A percentile compares a stretch with the other conserved stretches of the same genome.
Conservation (phyloP, 768 basidiomycete species). For the Tricholoma sp. region DNA sequence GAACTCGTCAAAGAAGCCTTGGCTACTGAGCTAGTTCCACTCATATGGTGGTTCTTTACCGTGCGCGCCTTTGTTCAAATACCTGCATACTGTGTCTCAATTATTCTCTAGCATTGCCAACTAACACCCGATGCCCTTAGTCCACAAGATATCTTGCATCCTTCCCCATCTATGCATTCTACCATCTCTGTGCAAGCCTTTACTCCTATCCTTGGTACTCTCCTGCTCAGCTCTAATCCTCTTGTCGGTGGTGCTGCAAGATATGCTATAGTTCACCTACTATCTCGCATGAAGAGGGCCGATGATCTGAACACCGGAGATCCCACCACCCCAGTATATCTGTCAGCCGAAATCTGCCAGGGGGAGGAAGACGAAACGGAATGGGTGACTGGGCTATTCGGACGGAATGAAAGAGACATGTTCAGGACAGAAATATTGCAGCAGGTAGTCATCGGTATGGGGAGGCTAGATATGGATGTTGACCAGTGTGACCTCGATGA, state of each 20-base stretch:
- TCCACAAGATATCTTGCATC: conserved; percentile 26
- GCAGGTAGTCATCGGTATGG: conserved; percentile 88
- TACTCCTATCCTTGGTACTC: conserved; percentile 84
- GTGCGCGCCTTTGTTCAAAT: conserved; percentile 26
- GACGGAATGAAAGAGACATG: conserved; percentile 48
- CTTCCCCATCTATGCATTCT: conserved; percentile 21
- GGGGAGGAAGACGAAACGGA: conserved; percentile 29
- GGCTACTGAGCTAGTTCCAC: conserved; percentile 67
- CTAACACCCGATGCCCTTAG: conserved; percentile 47
- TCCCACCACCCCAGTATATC: conserved; percentile 11
- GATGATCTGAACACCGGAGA: conserved; percentile 38
- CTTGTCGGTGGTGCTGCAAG: conserved; percentile 70
- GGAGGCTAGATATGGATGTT: conserved; percentile 49
- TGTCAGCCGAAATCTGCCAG: conserved; percentile 19
- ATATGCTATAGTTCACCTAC: conserved; percentile 70
- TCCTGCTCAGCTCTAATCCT: conserved; percentile 77
- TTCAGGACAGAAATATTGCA: conserved; percentile 80
- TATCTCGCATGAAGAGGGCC: conserved; percentile 62
- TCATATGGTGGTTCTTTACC: conserved; percentile 93
- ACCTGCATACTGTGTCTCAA: conserved; percentile 3
- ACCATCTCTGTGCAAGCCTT: conserved; percentile 78
- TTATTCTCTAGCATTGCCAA: conserved; percentile 53
- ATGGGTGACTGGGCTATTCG: conserved; percentile 42
- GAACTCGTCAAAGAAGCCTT: conserved; percentile 87
- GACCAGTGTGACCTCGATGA: conserved; percentile 16